Base-by-base conservation (phyloP, 23 red algal species). In the Pyropia yezoensis region DNA sequence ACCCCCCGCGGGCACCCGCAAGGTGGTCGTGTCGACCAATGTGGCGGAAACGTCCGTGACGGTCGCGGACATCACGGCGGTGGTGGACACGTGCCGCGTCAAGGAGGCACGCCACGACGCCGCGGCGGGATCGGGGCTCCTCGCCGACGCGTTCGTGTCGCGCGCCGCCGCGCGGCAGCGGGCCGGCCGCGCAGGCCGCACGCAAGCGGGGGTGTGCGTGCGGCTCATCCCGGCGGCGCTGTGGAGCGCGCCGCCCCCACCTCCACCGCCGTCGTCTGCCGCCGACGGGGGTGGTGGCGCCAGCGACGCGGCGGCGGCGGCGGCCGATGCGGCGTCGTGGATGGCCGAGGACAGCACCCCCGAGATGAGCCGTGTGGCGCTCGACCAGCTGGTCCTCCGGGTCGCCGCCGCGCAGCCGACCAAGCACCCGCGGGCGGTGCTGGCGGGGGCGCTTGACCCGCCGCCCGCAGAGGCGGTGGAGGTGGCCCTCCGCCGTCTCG, bases 1-100 rank as follows among this genome's bases (percentile, higher is more conserved):
- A 5, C 50, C 94, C 17, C 79, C 92, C 17, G 61, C 66, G 30
- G 70, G 80, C 47, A 69, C 59, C 34, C 81, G 94, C 54, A 98
- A 98, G 57, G 85, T 98, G 21, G 84, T 98, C 23, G 87, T 75
- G 45, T 75, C 94, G 18, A 98, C 94, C 32, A 98, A 98, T 60
- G 80, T 98, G 32, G 85, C 94, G 15, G 94, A 98, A 61, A 90
- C 94, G 2, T 89, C 83, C 20, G 75, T 98, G 6, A 98, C 94
- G 8, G 78, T 98, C n/a, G 68, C 85, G 14, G 94, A 91, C 50
- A 80, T 98, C 22, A 85, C 79, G n/a, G 61, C 57, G 33, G 94
- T 98, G 27, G 78, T 98, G 26, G 94, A 98, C 71, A 88, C 94
- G 22, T 59, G 73, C 32, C 77, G 87, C 50, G 81, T 70, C 23